Evolutionary conservation across 2,329 filamentous ascomycete genomes (phyloP), one percentile per base, ranked within the genome.

Genomic region (Neopestalotiopsis sp.): DNA sequence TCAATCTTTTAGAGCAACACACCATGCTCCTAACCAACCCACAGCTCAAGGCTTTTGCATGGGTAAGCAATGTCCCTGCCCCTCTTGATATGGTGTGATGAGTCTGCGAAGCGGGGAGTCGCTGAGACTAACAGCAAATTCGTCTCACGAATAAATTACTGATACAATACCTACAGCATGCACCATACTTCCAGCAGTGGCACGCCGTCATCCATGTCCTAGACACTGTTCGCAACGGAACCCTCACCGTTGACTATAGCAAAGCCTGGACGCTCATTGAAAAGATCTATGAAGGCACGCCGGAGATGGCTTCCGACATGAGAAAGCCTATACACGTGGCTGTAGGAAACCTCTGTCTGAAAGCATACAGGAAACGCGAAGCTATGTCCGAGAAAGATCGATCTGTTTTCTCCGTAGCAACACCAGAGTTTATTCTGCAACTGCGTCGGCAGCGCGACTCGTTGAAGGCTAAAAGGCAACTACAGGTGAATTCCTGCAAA

Each of bases 251-350:
- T 7, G 77, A 79, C n/a, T 75, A 75, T 6, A 71, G 73, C 12
- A 78, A 79, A 61, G 79, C 78, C 9, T 81, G 79, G 74, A 67
- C 71, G 28, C 75, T 80, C 10, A 76, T 82, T 42, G 76, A 76
- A 34, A 76, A 66, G 5, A 73, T 77, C 3, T 82, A 81, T 69
- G 74, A 77, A 40, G 80, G 79, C 65, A 78, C 75, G 49, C 71
- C 69, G 53, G 73, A 72, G 3, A 71, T 78, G 70, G 28, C 76
- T 12, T 67, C 70, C 5, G 70, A 76, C 67, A 75, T 67, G 40
- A 75, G 74, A 42, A 75, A 74, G 65, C 74, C 75, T 1, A 77
- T 78, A 9, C 71, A 74, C 59, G 71, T 76, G n/a, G 78, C 77
- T 9, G 76, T 80, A 2, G 77, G 75, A 10, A 77, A 73, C 69